These are phyloP conservation scores for Rehmannia glutinosa DNA, from an alignment of 257 asterid species.

Conservation along the genomic window DNA sequence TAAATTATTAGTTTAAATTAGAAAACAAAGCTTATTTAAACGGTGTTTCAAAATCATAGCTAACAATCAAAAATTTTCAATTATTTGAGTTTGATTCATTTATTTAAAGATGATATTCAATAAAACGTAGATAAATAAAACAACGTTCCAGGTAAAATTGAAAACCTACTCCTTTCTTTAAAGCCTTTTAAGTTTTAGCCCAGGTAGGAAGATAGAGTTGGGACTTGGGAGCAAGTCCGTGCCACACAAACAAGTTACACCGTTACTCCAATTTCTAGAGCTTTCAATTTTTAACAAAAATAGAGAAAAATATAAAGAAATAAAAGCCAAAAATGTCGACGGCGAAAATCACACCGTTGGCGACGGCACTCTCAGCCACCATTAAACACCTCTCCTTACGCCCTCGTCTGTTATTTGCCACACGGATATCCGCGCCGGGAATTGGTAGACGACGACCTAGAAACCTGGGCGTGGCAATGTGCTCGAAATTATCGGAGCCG, in stretches of 20 bases:
- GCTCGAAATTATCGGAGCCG: slow-evolving; percentile 45
- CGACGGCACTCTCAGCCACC: slow-evolving; percentile 41
- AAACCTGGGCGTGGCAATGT: slow-evolving; percentile 34
- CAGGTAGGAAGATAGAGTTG: too few species aligned
- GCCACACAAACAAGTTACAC: slow-evolving; percentile 3
- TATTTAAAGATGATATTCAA: too few species aligned
- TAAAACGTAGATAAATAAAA: too few species aligned
- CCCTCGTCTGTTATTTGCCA: slow-evolving; percentile 20
- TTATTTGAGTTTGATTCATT: too few species aligned
- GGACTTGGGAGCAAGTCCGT: slow-evolving; percentile 12
- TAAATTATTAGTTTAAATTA: too few species aligned
- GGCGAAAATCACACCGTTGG: slow-evolving; percentile 50
- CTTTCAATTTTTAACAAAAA: not conserved
- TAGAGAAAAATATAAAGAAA: not conserved
- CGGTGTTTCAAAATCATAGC: too few species aligned
- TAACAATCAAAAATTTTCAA: too few species aligned
- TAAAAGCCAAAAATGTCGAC: slow-evolving; percentile 35
- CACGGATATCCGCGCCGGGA: slow-evolving; percentile 21
- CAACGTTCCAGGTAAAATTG: too few species aligned
- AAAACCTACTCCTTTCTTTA: too few species aligned
- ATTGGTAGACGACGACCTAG: slow-evolving; percentile 20
- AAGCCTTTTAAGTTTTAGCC: too few species aligned
- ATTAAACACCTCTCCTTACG: slow-evolving; percentile 42
- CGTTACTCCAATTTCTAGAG: not conserved
- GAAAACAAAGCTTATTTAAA: too few species aligned